Evolutionary conservation across 495 filamentous ascomycete genomes (phyloP).

Genomic region (Sphaerosporella brunnea): DNA sequence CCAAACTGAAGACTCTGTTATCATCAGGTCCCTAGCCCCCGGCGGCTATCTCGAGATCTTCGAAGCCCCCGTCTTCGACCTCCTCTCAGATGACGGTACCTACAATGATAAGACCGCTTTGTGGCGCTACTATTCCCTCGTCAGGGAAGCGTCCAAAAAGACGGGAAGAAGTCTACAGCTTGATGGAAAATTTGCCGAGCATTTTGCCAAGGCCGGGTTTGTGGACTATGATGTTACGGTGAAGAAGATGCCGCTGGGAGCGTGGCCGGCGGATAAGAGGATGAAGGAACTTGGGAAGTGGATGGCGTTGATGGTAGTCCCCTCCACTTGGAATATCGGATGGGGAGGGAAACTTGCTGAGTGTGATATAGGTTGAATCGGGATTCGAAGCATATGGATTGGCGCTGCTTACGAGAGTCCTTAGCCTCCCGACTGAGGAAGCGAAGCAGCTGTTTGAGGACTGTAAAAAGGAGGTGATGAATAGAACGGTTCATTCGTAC

Average conservation of each 20-base stretch:
- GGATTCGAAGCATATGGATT: slow-evolving; percentile 14
- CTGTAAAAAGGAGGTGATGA: not conserved
- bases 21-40: slow-evolving; percentile 33
- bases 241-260: slow-evolving; percentile 12
- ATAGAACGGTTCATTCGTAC: not conserved
- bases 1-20: no score
- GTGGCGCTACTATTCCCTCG: not conserved
- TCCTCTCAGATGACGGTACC: slow-evolving; percentile 27
- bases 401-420: slow-evolving; percentile 10
- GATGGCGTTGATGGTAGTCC: not conserved
- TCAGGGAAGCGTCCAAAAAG: not conserved
- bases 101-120: slow-evolving; percentile 4
- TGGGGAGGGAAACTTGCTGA: no score
- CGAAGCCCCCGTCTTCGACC: slow-evolving; percentile 17
- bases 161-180: not conserved
- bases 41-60: slow-evolving; percentile 48
- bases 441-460: slow-evolving; percentile 3
- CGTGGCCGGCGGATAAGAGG: slow-evolving; percentile 13
- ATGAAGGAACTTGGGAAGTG: slow-evolving; percentile 13
- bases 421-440: slow-evolving; percentile 6
- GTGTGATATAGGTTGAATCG: slow-evolving; percentile 1
- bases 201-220: slow-evolving; percentile 15
- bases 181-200: slow-evolving; percentile 1
- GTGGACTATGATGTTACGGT: slow-evolving; percentile 7
- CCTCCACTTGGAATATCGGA: no score